Evolutionary conservation across 2,329 filamentous ascomycete species (phyloP), one percentile per base, ranked within the genome.

Genomic region (Clonostachys rhizophaga): DNA sequence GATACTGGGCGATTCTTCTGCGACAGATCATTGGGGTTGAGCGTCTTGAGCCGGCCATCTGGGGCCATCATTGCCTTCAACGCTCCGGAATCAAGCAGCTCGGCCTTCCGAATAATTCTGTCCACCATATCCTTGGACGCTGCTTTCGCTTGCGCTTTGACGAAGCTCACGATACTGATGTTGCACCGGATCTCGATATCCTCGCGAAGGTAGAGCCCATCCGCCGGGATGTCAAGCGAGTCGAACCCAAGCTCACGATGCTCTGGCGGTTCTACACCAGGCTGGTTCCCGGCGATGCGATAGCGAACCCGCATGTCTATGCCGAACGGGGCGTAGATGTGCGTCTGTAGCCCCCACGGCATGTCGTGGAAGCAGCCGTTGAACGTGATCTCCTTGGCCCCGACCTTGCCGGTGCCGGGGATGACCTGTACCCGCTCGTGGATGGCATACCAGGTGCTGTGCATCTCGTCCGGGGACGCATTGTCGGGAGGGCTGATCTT

Each of bases 361-460:
- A 86, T 80, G 61, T 87, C 77, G 58, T 88, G 84, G 61, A 88
- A 88, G 58, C 83, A 86, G 50, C 81, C 84, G 50, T 81, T 85
- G 68, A 88, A 88, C 42, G 71, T 75, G 64, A 88, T 84, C 58
- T 80, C 78, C 58, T 81, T 77, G 5, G 80, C 79, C 18, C 83
- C 83, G 49, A 84, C 72, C 64, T 72, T 81, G 54, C 84, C 84
- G 47, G 86, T 67, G 34, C 84, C 84, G 1, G 84, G 84, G 7
- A 87, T 67, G 55, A 82, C 80, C 60, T 86, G 83, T 49, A 88
- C 83, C 56, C 82, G 77, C 71, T 88, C 77, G 48, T 69, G 76
- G 58, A 88, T 87, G 64, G 87, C 83, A 62, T 88, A 88, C 84
- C 84, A 88, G 34, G 84, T 85, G 52, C 81, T 81, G 65, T 84